Evolutionary conservation across 2,329 filamentous ascomycete genomes (phyloP), one percentile per base, ranked within the genome.

Genomic region (Botryotinia convoluta): DNA sequence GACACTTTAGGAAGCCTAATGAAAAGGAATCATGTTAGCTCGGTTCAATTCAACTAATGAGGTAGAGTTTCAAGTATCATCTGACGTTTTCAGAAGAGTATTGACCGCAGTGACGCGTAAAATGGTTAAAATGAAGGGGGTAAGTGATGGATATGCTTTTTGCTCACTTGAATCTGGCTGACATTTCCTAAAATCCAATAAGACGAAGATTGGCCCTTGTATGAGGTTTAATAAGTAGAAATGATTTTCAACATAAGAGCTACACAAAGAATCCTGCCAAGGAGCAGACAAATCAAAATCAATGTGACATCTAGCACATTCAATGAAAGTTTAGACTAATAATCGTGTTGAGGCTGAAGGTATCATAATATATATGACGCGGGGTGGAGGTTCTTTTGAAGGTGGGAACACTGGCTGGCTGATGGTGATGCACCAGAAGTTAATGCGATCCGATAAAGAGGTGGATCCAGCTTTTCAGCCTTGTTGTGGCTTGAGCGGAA

Each of bases 1-100:
- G 74, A 78, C 76, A 74, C 78, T 75, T 75, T 77, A 77, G 77
- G 77, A 76, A 79, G 75, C 76, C 80, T 81, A 70, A 10, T 18
- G 14, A 18, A 57, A 42, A 22, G 29, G 16, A 29, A 44, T 22
- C 35, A 39, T 54, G 72, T 78, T 73, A 79, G 78, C 74, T 42
- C 45, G 54, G 37, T 70, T n/a, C n/a, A 18, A 54, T 72, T 26
- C 45, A 44, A 72, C 29, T 18, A 4, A 10, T 32, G 26, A 14
- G 29, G 16, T 10, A 20, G 57, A 20, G 57, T 4, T 39, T 39
- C 42, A 67, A 64, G 18, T 22, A 54, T 26, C 42, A n/a, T 42
- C 45, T 22, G 8, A 48, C 6, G 42, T n/a, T 57, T 29, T 45
- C 39, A 29, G 22, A 22, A 35, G 18, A 9, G 29, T 10, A 14